These are phyloP conservation scores for Penicillium sp. DNA, from an alignment of 2,329 filamentous ascomycete species.

Conservation along the genomic window DNA sequence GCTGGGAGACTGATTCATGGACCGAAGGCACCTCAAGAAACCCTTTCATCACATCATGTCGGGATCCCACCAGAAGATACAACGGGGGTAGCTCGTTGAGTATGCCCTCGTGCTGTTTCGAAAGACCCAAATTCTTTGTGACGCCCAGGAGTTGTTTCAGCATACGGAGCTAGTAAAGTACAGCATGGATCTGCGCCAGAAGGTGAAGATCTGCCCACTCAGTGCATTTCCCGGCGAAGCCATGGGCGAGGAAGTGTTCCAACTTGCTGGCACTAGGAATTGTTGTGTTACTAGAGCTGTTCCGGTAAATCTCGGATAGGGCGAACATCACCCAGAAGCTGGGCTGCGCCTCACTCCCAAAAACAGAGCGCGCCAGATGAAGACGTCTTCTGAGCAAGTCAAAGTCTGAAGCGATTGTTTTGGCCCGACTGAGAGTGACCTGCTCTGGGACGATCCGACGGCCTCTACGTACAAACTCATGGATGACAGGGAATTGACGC, in stretches of 20 bases:
- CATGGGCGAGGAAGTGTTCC: slow-evolving; percentile 30
- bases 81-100: slow-evolving; percentile 31
- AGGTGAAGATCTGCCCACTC: slow-evolving; percentile 64
- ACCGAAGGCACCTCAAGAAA: slow-evolving; percentile 11
- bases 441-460: slow-evolving; percentile 32
- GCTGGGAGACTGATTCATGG: slow-evolving; percentile 5
- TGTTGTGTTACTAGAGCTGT: slow-evolving; percentile 9
- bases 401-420: slow-evolving; percentile 19
- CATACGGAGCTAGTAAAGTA: slow-evolving; percentile 64
- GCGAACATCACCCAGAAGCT: slow-evolving; percentile 38
- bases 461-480: slow-evolving; percentile 41
- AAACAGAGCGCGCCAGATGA: slow-evolving; percentile 14
- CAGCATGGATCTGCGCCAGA: slow-evolving; percentile 60
- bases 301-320: slow-evolving; percentile 31
- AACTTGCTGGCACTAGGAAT: slow-evolving; percentile 21
- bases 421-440: slow-evolving; percentile 24
- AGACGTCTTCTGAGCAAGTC: slow-evolving; percentile 24
- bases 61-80: slow-evolving; percentile 29
- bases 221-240: slow-evolving; percentile 32
- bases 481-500: slow-evolving; percentile 22
- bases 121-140: slow-evolving; percentile 29
- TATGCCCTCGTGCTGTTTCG: slow-evolving; percentile 13
- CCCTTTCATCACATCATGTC: slow-evolving; percentile 16
- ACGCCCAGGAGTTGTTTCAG: slow-evolving; percentile 51
- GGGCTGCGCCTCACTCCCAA: slow-evolving; percentile 12